phyloP scores from a whole-genome alignment of 78 protist genomes.

The Mastigamoeba balamuthi region DNA sequence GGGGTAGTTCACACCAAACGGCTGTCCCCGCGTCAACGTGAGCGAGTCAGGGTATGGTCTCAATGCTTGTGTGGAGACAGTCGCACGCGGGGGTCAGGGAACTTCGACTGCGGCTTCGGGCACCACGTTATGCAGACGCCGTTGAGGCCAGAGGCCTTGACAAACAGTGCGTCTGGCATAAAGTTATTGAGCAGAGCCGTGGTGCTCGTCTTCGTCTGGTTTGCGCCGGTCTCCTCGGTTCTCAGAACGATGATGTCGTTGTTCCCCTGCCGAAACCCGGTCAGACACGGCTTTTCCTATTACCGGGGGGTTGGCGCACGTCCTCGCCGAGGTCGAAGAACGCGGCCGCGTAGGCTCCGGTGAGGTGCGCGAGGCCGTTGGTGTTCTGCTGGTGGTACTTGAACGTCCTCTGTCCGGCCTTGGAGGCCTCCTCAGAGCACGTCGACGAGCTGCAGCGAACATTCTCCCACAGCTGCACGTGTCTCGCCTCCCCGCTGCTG shows the following conservation, averaged over 20 bases:
- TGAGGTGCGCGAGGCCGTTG: constrained; percentile 6
- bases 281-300: background rate
- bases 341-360: constrained; percentile 15
- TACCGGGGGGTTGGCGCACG: no score
- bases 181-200: constrained; percentile 21
- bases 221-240: background rate
- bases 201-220: background rate
- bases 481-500: constrained; percentile 3
- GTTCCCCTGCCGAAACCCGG: background rate
- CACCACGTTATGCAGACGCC: constrained; percentile 58
- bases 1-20: constrained; percentile 53
- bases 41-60: no score
- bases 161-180: constrained; percentile 48
- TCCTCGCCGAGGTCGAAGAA: constrained; percentile 46
- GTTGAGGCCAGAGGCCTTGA: constrained; percentile 49
- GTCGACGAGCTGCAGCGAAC: background rate
- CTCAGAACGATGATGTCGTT: background rate
- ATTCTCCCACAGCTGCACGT: constrained; percentile 41
- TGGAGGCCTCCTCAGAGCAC: background rate
- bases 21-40: constrained; percentile 38
- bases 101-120: background rate
- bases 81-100: no score
- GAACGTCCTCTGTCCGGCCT: constrained; percentile 2
- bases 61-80: no score
- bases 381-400: background rate